These are phyloP conservation scores for Clonostachys solani DNA, from an alignment of 2,329 filamentous ascomycete species.

Conservation along the genomic window DNA sequence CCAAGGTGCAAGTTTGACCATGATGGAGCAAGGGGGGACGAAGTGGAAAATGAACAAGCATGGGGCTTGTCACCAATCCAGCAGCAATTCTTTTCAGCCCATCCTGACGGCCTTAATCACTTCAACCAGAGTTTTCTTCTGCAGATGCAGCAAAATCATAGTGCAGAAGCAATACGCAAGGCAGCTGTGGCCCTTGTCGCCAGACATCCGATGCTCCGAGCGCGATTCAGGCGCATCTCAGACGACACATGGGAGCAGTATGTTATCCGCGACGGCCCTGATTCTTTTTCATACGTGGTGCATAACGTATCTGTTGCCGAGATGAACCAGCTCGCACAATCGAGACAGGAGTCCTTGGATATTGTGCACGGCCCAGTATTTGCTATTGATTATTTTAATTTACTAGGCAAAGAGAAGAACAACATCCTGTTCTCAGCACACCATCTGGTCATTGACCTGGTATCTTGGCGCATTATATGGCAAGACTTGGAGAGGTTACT, in stretches of 20 bases:
- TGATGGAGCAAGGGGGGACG: neutral
- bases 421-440: constrained; percentile 32
- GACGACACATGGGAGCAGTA: neutral
- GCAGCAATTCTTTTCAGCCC: constrained; percentile 28
- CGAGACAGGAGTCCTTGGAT: neutral
- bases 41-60: constrained; percentile 11
- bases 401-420: constrained; percentile 36
- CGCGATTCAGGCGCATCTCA: constrained; percentile 6
- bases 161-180: constrained; percentile 3
- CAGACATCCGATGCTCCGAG: constrained; percentile 27
- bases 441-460: constrained; percentile 36
- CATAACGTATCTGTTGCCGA: constrained; percentile 6
- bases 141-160: constrained; percentile 13
- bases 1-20: neutral
- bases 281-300: constrained; percentile 10
- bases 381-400: constrained; percentile 39
- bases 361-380: constrained; percentile 42
- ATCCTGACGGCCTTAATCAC: constrained; percentile 19
- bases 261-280: constrained; percentile 1
- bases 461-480: constrained; percentile 39
- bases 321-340: neutral
- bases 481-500: constrained; percentile 35
- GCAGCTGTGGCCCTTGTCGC: constrained; percentile 17
- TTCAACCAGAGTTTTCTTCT: constrained; percentile 41
- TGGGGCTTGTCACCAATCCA: constrained; percentile 40